Evolutionary conservation across 306 rosid genomes (phyloP).

Genomic region (Betula pendula): DNA sequence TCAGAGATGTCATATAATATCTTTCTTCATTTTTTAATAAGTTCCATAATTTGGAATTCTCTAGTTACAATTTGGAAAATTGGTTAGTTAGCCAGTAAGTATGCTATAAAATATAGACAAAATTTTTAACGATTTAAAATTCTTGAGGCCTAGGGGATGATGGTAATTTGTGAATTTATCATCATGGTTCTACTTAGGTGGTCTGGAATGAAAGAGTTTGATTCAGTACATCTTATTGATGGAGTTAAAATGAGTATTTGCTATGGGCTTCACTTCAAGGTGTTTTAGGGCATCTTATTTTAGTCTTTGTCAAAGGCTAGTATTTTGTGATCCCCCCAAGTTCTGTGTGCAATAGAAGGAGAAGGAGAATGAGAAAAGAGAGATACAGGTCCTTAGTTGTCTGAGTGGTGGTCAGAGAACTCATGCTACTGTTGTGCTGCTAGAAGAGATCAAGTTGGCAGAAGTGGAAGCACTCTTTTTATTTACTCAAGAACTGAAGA

Average conservation of each 20-base stretch:
- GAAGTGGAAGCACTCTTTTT: not conserved
- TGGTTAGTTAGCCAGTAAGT: not conserved
- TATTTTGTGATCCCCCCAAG: not conserved
- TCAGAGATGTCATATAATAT: not conserved
- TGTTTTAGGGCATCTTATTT: not conserved
- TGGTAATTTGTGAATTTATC: not conserved
- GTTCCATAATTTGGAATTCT: not conserved
- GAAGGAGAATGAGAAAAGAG: not conserved
- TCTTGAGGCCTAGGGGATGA: not conserved
- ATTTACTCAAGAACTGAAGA: not conserved
- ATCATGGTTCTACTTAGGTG: not conserved
- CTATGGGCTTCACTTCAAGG: not conserved
- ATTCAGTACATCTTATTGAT: not conserved
- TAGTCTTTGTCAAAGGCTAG: not conserved
- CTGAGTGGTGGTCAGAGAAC: not conserved
- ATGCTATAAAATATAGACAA: not conserved
- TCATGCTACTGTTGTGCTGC: constrained; percentile 5
- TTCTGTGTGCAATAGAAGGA: not conserved
- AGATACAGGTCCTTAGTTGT: not conserved
- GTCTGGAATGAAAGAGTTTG: not conserved
- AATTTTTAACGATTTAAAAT: no score
- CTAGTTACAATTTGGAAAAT: not conserved
- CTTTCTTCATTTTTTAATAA: not conserved
- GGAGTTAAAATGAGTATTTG: not conserved
- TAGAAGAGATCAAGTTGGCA: not conserved